A percentile compares a stretch with the other conserved stretches of the same genome.
Evolutionary conservation across 805 yeast species (phyloP).

Genomic region (Candida anglica): DNA sequence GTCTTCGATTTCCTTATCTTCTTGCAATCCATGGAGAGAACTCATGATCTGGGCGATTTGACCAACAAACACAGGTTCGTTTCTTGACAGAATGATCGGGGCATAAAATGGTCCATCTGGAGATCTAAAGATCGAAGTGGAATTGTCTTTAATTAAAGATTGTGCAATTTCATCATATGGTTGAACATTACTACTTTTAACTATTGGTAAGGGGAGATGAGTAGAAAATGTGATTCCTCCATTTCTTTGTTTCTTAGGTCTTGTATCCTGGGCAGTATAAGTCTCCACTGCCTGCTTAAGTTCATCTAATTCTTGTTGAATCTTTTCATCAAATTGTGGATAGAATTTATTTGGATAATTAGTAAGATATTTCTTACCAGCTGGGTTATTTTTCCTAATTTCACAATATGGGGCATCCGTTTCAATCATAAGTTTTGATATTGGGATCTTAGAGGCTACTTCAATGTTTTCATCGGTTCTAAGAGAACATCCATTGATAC

Average conservation of each 20-base stretch:
- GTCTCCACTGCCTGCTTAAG: not conserved
- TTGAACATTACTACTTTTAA: constrained; percentile 60
- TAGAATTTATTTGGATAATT: constrained; percentile 54
- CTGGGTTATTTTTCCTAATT: constrained; percentile 69
- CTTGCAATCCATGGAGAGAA: constrained; percentile 23
- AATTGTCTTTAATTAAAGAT: not conserved
- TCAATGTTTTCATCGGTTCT: constrained; percentile 69
- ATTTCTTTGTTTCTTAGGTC: no score
- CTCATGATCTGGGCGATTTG: constrained; percentile 60
- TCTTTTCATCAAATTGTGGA: constrained; percentile 64
- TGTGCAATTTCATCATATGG: constrained; percentile 21
- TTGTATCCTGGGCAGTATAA: no score
- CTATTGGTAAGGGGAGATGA: constrained; percentile 55
- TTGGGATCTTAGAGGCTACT: constrained; percentile 66
- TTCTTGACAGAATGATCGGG: constrained; percentile 73
- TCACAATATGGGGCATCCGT: constrained; percentile 99
- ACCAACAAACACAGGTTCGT: constrained; percentile 88
- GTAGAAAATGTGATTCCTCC: no score
- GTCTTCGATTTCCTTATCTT: constrained; percentile 22
- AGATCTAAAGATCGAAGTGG: constrained; percentile 1
- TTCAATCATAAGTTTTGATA: constrained; percentile 70
- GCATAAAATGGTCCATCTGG: constrained; percentile 22
- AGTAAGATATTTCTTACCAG: constrained; percentile 57
- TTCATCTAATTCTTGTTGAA: constrained; percentile 59
- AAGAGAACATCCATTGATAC: constrained; percentile 92